Conservation (phyloP, 1,284 basidiomycete genomes). For the Cystobasidium slooffiae region DNA sequence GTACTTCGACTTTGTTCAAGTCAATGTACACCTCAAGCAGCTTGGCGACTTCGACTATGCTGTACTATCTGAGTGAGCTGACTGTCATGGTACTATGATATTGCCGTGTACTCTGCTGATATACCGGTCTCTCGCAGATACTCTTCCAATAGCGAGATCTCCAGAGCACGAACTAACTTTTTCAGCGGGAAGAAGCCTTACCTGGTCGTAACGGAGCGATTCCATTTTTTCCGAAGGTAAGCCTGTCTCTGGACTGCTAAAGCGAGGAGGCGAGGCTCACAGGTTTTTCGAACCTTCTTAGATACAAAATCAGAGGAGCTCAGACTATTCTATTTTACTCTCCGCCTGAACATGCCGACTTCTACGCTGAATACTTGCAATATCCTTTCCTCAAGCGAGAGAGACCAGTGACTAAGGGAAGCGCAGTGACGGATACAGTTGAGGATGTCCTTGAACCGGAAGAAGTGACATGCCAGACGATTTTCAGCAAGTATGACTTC, state of each 20-base stretch:
- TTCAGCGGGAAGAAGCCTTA: constrained; percentile 86
- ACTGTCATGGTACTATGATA: no score
- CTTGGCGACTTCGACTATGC: constrained; percentile 70
- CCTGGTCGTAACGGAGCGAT: constrained; percentile 89
- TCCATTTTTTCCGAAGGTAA: constrained; percentile 90
- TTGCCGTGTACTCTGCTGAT: background rate
- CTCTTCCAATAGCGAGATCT: constrained; percentile 89
- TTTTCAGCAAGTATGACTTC: constrained; percentile 87
- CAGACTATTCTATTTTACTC: constrained; percentile 91
- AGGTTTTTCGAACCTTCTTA: constrained; percentile 53
- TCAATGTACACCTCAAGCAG: constrained; percentile 84
- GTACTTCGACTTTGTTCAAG: constrained; percentile 93
- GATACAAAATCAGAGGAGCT: constrained; percentile 88
- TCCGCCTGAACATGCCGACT: constrained; percentile 85
- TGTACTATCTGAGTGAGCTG: constrained; percentile 81
- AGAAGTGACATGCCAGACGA: constrained; percentile 75
- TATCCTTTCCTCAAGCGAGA: constrained; percentile 71
- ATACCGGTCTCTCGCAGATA: constrained; percentile 66
- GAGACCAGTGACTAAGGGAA: constrained; percentile 17
- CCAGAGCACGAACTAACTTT: constrained; percentile 88
- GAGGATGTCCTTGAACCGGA: constrained; percentile 63
- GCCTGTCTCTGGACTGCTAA: constrained; percentile 51
- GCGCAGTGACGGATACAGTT: constrained; percentile 60
- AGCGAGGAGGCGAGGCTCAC: constrained; percentile 46
- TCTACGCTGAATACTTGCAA: constrained; percentile 84